Base-by-base conservation (phyloP, 2,329 filamentous ascomycete species). In the Talaromyces amestolkiae region DNA sequence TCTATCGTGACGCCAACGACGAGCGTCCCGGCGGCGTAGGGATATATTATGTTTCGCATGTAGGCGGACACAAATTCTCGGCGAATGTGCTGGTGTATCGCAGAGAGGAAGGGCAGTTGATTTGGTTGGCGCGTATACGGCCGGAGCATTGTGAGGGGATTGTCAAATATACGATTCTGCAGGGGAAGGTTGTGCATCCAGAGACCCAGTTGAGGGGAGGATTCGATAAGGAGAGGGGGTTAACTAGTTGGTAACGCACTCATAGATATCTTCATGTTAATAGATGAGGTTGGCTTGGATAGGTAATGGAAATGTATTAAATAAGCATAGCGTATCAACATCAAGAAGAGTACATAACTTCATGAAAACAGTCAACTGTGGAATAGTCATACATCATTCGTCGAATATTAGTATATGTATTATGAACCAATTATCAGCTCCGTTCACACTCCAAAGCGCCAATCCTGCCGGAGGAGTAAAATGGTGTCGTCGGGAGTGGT, bases 1-100 rank as follows among this genome's bases (percentile, higher is more conserved):
- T 97, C 13, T 91, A 89, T 75, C 88, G 93, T 39, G 93, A 97
- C 75, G 79, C 92, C 10, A 88, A 93, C 74, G 93, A 97, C 75
- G 88, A 91, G 76, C 82, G 93, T 54, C 90, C 91, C 0, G 92
- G 93, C 8, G 93, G 93, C 9, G 92, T 93, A 1, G 93, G 91
- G 1, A 91, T 97, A 66, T 96, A 95, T 80, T 96, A 94, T 74
- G 93, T 97, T 70, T 93, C 88, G 67, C 93, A 97, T 74, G 91
- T 97, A 4, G 93, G 94, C 39, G 94, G 93, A 0, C 93, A 97
- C 82, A 96, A 96, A 81, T 97, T 94, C 80, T 89, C 89, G 58
- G 93, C 93, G 33, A 97, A 97, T 74, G 87, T 97, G 69, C 89
- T 97, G 80, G 81, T 97, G 0, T 97, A 97, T 76, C 85, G 93